Conservation (phyloP, 805 yeast species). For the Candida pini region DNA sequence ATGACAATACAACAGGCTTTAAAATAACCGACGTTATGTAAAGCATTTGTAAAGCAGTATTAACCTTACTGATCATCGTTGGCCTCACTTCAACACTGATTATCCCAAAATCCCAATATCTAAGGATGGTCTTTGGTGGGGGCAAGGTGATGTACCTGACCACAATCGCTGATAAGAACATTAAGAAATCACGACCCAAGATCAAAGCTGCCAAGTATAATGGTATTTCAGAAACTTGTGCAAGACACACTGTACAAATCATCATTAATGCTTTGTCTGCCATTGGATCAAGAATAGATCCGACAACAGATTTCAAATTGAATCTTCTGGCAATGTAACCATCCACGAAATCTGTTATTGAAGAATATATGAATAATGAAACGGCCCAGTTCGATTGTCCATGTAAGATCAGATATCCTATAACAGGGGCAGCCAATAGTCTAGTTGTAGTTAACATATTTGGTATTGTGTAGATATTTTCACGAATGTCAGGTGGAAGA, state of each 20-base stretch:
- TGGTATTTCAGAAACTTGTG: slow-evolving; percentile 68
- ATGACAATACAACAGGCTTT: slow-evolving; percentile 41
- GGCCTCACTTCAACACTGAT: slow-evolving; percentile 89
- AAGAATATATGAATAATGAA: slow-evolving; percentile 73
- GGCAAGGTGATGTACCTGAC: slow-evolving; percentile 71
- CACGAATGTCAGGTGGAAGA: slow-evolving; percentile 35
- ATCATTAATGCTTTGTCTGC: slow-evolving; percentile 93
- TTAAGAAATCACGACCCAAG: slow-evolving; percentile 74
- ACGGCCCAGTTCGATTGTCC: slow-evolving; percentile 63
- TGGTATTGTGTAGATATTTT: slow-evolving; percentile 77
- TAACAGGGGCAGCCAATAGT: slow-evolving; percentile 73
- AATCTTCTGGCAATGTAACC: slow-evolving; percentile 84
- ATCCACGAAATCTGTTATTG: slow-evolving; percentile 87
- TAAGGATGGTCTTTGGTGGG: slow-evolving; percentile 61
- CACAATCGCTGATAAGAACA: slow-evolving; percentile 67
- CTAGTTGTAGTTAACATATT: slow-evolving; percentile 79
- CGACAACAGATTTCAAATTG: slow-evolving; percentile 74
- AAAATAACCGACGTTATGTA: slow-evolving; percentile 65
- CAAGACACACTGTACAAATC: slow-evolving; percentile 71
- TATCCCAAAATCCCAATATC: slow-evolving; percentile 74
- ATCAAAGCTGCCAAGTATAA: slow-evolving; percentile 59
- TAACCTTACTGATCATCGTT: slow-evolving; percentile 75
- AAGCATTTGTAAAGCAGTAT: slow-evolving; percentile 90
- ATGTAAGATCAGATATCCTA: slow-evolving; percentile 71
- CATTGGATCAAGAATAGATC: slow-evolving; percentile 89